Base-by-base conservation (phyloP, 2,329 filamentous ascomycete species). In the Sclerotinia sclerotiorum region DNA sequence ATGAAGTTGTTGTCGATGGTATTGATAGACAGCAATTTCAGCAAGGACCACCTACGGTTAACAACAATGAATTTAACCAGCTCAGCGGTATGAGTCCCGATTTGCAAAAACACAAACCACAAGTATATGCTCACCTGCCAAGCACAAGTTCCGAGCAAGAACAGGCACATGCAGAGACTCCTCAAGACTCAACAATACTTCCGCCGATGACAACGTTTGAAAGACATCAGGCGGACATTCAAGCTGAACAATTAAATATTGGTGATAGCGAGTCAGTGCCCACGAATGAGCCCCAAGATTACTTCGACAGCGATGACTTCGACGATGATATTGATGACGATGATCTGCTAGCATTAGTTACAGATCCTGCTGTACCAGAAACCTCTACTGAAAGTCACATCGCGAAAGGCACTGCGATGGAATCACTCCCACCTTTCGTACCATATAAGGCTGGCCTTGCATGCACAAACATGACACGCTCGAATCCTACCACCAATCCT, bases 291-390 rank as follows among this genome's bases (percentile, higher is more conserved):
- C 52, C 19, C 42, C 63, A 7, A 24, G 64, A 64, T 46, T 68
- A 5, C 10, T 27, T 21, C 46, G 56, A 29, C 13, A 56, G 52
- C n/a, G 62, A 73, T 42, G 71, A 75, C 7, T 76, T 75, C 60
- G 69, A 71, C 52, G 72, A 74, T 55, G 75, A 70, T 5, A 56
- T 76, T 27, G 64, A 73, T 64, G 75, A 76, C 57, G 61, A 68
- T 29, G 74, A 77, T 69, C 42, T 76, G 35, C 68, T 75, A 63
- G 68, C 56, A 24, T 57, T 74, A 39, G 32, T 67, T 10, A 57
- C 71, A 19, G 67, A 72, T 52, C 7, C 51, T 51, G 24, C 63
- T 29, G 35, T 68, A 15, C 63, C 61, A 11, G 60, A 52, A 48
- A 57, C 54, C 44, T 67, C 61, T 29, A 17, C 17, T 10, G 51